A percentile compares a stretch with the other conserved stretches of the same genome.
phyloP scores from a whole-genome alignment of 371 early-diverging fungal species.

The Syncephalis plumigaleata region DNA sequence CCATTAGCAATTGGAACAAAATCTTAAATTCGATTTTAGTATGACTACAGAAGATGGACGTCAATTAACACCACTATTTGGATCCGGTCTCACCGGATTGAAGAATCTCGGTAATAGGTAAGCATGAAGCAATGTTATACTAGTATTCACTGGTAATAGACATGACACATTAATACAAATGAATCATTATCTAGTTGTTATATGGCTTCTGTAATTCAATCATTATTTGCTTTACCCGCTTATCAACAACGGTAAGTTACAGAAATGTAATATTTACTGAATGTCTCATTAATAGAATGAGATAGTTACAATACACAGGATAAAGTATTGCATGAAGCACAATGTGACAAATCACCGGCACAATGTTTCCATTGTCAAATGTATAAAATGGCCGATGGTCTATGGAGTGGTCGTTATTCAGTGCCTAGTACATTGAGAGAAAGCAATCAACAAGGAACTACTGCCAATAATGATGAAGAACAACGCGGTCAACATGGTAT shows the following conservation, averaged over 20 bases:
- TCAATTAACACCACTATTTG: constrained; percentile 58
- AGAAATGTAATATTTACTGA: too few species aligned
- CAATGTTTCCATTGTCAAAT: constrained; percentile 78
- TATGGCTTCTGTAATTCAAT: constrained; percentile 85
- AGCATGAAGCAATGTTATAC: not conserved
- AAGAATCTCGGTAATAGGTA: constrained; percentile 89
- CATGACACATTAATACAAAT: too few species aligned
- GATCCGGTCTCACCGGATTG: constrained; percentile 84
- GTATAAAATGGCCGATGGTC: constrained; percentile 76
- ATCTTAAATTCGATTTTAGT: constrained; percentile 88
- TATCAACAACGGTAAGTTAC: constrained; percentile 46
- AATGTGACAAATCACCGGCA: constrained; percentile 43
- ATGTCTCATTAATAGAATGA: too few species aligned
- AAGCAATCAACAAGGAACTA: too few species aligned
- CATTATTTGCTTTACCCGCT: constrained; percentile 49
- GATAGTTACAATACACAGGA: too few species aligned
- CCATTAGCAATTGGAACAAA: constrained; percentile 78
- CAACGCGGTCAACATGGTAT: constrained; percentile 41
- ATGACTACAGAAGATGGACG: constrained; percentile 95
- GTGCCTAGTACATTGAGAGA: constrained; percentile 15
- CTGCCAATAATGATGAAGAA: constrained; percentile 18
- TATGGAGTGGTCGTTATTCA: constrained; percentile 77
- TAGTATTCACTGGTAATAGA: too few species aligned
- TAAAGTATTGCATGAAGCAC: constrained; percentile 40
- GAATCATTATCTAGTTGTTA: constrained; percentile 69